Conservation (phyloP, 345 rosid genomes). For the Pseudoturritis turrita region DNA sequence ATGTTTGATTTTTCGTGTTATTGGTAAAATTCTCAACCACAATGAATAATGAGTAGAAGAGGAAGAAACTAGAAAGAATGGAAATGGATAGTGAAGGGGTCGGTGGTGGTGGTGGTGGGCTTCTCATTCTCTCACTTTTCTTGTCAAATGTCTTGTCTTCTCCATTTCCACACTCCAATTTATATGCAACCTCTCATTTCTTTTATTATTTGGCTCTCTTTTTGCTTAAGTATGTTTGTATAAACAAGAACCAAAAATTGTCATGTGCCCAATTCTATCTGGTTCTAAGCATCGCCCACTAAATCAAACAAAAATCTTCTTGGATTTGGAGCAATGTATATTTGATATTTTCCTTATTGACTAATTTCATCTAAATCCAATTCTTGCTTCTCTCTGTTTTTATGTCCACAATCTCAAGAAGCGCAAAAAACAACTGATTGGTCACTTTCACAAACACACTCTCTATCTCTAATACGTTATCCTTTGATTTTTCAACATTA, state of each 20-base stretch:
- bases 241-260: too few relatives aligned
- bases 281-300: too few relatives aligned
- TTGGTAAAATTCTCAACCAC: constrained; percentile 13
- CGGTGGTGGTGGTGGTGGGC: constrained; percentile 34
- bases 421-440: neutral
- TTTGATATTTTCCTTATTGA: neutral
- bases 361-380: neutral
- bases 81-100: constrained; percentile 22
- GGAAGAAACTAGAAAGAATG: neutral
- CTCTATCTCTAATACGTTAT: neutral
- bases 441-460: neutral
- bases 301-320: too few relatives aligned
- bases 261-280: too few relatives aligned
- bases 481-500: constrained; percentile 15
- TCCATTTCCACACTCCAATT: constrained; percentile 25
- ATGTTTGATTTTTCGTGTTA: neutral
- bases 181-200: neutral
- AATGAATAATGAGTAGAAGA: constrained; percentile 22
- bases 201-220: too few relatives aligned
- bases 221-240: too few relatives aligned
- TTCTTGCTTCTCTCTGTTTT: neutral
- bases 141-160: constrained; percentile 38
- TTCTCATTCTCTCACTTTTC: constrained; percentile 31
- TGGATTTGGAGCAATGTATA: neutral
- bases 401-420: neutral